phyloP scores from a whole-genome alignment of 176 grass and related monocot species.

The Chrysopogon serrulatus region DNA sequence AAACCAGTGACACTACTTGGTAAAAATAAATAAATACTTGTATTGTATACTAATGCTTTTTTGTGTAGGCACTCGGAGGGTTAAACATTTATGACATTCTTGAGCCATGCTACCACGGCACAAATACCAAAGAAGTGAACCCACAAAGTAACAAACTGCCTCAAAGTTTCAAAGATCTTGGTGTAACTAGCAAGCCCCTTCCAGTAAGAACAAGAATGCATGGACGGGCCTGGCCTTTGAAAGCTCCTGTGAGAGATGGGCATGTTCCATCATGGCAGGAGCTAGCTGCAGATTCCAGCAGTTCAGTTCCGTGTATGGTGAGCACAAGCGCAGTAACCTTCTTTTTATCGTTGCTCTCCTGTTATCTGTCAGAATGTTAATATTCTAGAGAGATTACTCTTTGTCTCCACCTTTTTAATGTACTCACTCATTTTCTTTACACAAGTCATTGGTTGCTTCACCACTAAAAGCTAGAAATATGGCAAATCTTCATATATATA shows the following conservation, averaged over 20 bases:
- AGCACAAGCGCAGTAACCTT: not conserved
- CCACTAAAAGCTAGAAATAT: too few species aligned
- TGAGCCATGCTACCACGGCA: constrained; percentile 87
- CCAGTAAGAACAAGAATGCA: constrained; percentile 85
- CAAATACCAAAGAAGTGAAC: constrained; percentile 19
- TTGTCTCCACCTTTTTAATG: too few species aligned
- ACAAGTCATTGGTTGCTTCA: too few species aligned
- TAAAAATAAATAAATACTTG: not conserved
- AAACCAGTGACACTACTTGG: not conserved
- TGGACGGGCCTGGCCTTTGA: constrained; percentile 91
- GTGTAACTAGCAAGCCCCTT: constrained; percentile 61
- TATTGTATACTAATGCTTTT: constrained; percentile 9
- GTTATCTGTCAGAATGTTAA: not conserved
- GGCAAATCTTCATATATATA: too few species aligned
- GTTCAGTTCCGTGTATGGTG: constrained; percentile 73
- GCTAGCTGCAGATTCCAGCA: constrained; percentile 28
- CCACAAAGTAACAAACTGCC: constrained; percentile 33
- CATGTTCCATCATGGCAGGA: constrained; percentile 85
- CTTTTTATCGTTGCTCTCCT: not conserved
- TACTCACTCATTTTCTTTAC: too few species aligned
- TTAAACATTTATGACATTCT: constrained; percentile 95
- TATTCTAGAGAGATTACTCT: not conserved
- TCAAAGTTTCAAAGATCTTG: constrained; percentile 76
- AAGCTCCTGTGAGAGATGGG: constrained; percentile 78
- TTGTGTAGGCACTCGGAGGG: constrained; percentile 36